Evolutionary conservation across 2,329 filamentous ascomycete genomes (phyloP).

Genomic region (Coniochaeta pulveracea): DNA sequence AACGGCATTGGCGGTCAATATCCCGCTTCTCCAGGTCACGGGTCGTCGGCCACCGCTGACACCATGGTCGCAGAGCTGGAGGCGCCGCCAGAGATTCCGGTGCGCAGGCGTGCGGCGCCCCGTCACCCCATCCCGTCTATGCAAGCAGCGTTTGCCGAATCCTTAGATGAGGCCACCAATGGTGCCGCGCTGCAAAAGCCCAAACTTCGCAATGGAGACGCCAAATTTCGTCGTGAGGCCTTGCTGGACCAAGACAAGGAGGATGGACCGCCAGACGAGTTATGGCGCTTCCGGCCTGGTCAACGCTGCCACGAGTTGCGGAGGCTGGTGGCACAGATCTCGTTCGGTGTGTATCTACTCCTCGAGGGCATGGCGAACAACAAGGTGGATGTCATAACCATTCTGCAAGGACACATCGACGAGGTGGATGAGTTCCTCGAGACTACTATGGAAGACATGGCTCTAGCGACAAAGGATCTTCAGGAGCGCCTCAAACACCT

Average conservation of each 20-base stretch:
- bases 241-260: slow-evolving; percentile 58
- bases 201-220: slow-evolving; percentile 41
- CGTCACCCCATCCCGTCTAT: slow-evolving; percentile 63
- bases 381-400: slow-evolving; percentile 75
- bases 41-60: neutral
- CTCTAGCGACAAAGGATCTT: slow-evolving; percentile 68
- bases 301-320: slow-evolving; percentile 78
- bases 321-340: slow-evolving; percentile 85
- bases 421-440: slow-evolving; percentile 89
- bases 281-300: slow-evolving; percentile 65
- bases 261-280: slow-evolving; percentile 58
- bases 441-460: slow-evolving; percentile 73
- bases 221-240: slow-evolving; percentile 50
- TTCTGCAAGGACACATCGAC: slow-evolving; percentile 84
- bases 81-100: slow-evolving; percentile 2
- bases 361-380: slow-evolving; percentile 80
- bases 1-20: neutral
- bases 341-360: slow-evolving; percentile 84
- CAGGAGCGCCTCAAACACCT: slow-evolving; percentile 69
- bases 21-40: neutral
- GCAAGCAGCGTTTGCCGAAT: slow-evolving; percentile 76
- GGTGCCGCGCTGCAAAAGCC: slow-evolving; percentile 33
- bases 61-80: neutral
- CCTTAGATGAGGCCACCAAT: slow-evolving; percentile 59
- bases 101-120: slow-evolving; percentile 18